Evolutionary conservation across 129 eudicot species (phyloP), one percentile per base, ranked within the genome.

Genomic region (Pulicaria dysenterica): DNA sequence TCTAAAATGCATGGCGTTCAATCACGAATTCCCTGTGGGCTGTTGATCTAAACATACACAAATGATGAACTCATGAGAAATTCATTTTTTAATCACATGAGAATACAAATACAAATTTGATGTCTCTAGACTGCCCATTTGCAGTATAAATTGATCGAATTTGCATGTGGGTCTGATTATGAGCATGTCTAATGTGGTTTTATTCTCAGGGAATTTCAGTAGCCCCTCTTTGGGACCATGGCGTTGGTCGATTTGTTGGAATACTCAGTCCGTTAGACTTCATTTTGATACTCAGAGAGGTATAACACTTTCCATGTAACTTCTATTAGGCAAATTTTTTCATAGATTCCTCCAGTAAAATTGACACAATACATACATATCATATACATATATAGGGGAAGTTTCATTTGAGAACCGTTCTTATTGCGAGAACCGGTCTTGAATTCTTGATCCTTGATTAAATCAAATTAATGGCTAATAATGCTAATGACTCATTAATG

Each of bases 151-250:
- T 24, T 24, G 31, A 2, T 24, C 2, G 31, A 24, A 24, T 24
- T 2, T 42, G 14, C 4, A n/a, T 42, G 2, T 41, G 3, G 11
- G 53, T 64, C 38, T 14, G 15, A 53, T 38, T 64, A 24, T 24
- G 36, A 74, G 8, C 40, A 2, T 51, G 43, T 71, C 42, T 53
- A 40, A 71, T 47, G 7, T 77, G 38, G 24, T 43, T 73, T 40
- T 78, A 5, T 71, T 67, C 55, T 36, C 88, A 90, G 96, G 96
- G 96, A 76, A 80, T 90, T 40, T 77, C 96, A 51, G 87, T 81
- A 10, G 94, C 94, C 38, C 91, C 96, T 58, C 80, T 90, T 61
- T 90, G 96, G 96, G 94, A 87, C 77, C 89, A 85, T 50, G 64
- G 46, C 55, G 87, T 67, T 69, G 83, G 84, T 57, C 85, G 82